Conservation (phyloP, 78 protist species). For the Speleostelium caveatum region DNA sequence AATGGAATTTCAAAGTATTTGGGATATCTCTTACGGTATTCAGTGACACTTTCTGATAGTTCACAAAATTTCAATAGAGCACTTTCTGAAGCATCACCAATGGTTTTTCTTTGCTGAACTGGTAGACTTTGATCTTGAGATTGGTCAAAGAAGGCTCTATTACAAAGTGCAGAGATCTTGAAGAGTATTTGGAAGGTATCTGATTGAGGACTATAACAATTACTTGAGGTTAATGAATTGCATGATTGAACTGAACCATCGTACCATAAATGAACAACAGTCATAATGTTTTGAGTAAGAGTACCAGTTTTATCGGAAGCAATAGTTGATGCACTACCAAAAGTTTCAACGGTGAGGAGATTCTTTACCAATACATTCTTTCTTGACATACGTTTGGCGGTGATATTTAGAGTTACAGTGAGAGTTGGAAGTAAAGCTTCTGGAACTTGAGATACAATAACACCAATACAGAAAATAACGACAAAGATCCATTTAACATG, state of each 20-base stretch:
- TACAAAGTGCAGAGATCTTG: constrained; percentile 72
- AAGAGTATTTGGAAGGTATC: constrained; percentile 42
- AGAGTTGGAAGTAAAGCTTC: constrained; percentile 92
- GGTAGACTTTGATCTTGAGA: constrained; percentile 29
- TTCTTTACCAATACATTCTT: constrained; percentile 91
- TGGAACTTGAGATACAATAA: constrained; percentile 95
- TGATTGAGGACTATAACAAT: constrained; percentile 12
- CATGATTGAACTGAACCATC: constrained; percentile 48
- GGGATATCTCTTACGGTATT: constrained; percentile 42
- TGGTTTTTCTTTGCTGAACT: constrained; percentile 61
- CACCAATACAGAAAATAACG: constrained; percentile 85
- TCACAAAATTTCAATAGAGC: constrained; percentile 88
- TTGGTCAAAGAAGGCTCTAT: constrained; percentile 78
- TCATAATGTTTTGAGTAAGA: constrained; percentile 96
- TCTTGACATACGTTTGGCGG: constrained; percentile 90
- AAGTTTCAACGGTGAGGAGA: constrained; percentile 92
- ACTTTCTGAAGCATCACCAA: constrained; percentile 96
- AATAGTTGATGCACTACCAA: constrained; percentile 92
- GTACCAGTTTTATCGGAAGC: constrained; percentile 98
- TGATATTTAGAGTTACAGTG: constrained; percentile 88
- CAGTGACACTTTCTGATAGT: constrained; percentile 29
- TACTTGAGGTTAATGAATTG: constrained; percentile 35
- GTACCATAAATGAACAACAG: constrained; percentile 83
- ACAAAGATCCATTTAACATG: constrained; percentile 46
- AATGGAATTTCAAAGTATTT: constrained; percentile 93